Evolutionary conservation across 306 rosid species (phyloP), one percentile per base, ranked within the genome.

Genomic region (Astragalus membranaceus): DNA sequence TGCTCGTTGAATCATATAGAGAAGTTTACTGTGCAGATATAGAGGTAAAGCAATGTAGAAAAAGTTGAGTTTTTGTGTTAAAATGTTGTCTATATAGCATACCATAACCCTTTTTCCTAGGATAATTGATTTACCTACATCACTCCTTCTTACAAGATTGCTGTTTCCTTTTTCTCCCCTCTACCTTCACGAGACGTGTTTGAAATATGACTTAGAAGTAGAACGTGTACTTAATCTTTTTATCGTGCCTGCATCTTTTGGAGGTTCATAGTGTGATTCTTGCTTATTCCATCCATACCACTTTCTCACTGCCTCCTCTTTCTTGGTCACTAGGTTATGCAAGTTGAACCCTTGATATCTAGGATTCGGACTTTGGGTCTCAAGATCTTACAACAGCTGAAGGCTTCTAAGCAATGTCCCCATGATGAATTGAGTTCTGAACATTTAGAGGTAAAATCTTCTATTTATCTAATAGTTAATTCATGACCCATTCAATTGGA

Each of bases 241-340:
- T 32, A 6, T 67, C 41, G 35, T 73, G 62, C 44, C 60, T 69
- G 74, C 51, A 60, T 76, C 57, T 72, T 7, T 8, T 23, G 56
- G 36, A 72, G 32, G 47, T 67, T 48, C 53, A 55, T 52, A 36
- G 48, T 62, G 50, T 59, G 39, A 67, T 55, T 62, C 56, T 55
- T 65, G 73, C 60, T 23, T 52, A 26, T 20, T 48, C 20, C 59
- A 29, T 47, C 44, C 39, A 5, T 65, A 43, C 15, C 64, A n/a
- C 17, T 41, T 56, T 70, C 75, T 82, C 71, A 82, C 43, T 44
- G 46, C 73, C 48, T 83, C 50, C 46, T 33, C 66, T 75, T 67
- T 80, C 69, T 60, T 79, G 78, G 48, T 83, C 20, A 64, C 57
- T 81, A 94, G 98, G 95, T 87, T 75, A 79, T 84, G 83, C 88